Evolutionary conservation across 106 monocot genomes (phyloP).

Genomic region (Apostasia ramifera): DNA sequence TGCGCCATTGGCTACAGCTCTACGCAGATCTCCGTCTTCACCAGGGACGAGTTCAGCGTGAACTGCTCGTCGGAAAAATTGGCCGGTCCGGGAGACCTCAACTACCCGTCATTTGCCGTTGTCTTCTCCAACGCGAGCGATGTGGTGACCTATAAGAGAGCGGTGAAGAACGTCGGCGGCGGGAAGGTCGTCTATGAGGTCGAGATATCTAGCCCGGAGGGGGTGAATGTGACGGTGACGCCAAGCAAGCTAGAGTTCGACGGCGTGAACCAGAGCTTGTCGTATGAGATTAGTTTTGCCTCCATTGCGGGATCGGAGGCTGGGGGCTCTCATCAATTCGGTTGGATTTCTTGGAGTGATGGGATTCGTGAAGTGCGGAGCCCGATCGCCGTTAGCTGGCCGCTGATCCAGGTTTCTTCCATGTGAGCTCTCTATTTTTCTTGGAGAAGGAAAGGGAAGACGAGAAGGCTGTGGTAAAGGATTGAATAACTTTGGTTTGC

Average conservation of each 20-base stretch:
- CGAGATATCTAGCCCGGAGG: background rate
- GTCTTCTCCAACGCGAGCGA: conserved; percentile 14
- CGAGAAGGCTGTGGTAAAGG: no score
- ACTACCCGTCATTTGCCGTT: conserved; percentile 40
- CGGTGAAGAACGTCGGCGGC: conserved; percentile 22
- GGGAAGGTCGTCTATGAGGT: background rate
- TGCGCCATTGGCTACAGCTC: conserved; percentile 32
- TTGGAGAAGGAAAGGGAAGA: no score
- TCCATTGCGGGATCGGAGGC: conserved; percentile 10
- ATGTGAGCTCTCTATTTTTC: background rate
- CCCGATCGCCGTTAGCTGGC: conserved; percentile 64
- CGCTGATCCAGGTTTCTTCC: background rate
- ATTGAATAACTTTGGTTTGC: no score
- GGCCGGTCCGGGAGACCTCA: conserved; percentile 17
- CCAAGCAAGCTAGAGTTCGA: conserved; percentile 8
- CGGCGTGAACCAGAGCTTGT: conserved; percentile 1
- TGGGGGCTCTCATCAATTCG: conserved; percentile 23
- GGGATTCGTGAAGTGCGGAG: conserved; percentile 61
- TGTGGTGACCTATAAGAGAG: background rate
- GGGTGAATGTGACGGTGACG: conserved; percentile 3
- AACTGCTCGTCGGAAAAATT: conserved; percentile 19
- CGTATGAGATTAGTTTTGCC: conserved; percentile 21
- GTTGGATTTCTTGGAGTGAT: conserved; percentile 68
- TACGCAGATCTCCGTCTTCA: conserved; percentile 47
- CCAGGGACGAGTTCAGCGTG: conserved; percentile 6